Base-by-base conservation (phyloP, 139 green algal genomes). In the Auxenochlorella pyrenoidosa region DNA sequence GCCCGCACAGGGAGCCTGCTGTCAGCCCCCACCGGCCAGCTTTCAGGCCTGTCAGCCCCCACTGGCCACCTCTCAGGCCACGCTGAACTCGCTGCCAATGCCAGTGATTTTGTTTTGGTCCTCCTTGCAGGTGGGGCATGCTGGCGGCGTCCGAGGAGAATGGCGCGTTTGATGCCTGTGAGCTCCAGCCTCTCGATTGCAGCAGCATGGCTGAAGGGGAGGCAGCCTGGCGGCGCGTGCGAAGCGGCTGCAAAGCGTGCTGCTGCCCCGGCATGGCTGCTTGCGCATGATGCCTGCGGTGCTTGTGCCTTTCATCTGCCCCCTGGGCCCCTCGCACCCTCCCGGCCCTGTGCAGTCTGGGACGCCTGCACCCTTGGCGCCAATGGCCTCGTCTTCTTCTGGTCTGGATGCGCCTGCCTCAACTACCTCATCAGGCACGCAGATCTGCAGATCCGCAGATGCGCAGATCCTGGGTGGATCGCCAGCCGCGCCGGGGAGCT, bases 301-400 rank as follows among this genome's bases (percentile, higher is more conserved):
- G n/a, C n/a, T n/a, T n/a, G n/a, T n/a, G n/a, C n/a, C n/a, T n/a
- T n/a, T n/a, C n/a, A n/a, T n/a, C n/a, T n/a, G n/a, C n/a, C n/a
- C n/a, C n/a, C n/a, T n/a, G n/a, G n/a, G n/a, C n/a, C n/a, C n/a
- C n/a, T n/a, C n/a, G n/a, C n/a, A n/a, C 18, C 22, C 40, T 40
- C 47, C 28, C 26, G 28, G 16, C 6, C 19, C 19, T 19, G 21
- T 68, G 88, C 83, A 70, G 83, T 95, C 18, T 88, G 93, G 34
- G 93, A 90, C 15, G 90, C 94, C 54, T 63, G 92, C 3, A 79
- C 86, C 13, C 94, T 95, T 81, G 70, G 84, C 26, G 83, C 86
- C 36, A 95, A 96, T 43, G 93, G 92, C 34, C 90, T 97, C 54
- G 92, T 98, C 36, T 98, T 98, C 89, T 98, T 98, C 90, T 97